A percentile compares a stretch with the other conserved stretches of the same genome.
Evolutionary conservation across 169 alveolate genomes (phyloP).

Genomic region (Cryptosporidium baileyi): DNA sequence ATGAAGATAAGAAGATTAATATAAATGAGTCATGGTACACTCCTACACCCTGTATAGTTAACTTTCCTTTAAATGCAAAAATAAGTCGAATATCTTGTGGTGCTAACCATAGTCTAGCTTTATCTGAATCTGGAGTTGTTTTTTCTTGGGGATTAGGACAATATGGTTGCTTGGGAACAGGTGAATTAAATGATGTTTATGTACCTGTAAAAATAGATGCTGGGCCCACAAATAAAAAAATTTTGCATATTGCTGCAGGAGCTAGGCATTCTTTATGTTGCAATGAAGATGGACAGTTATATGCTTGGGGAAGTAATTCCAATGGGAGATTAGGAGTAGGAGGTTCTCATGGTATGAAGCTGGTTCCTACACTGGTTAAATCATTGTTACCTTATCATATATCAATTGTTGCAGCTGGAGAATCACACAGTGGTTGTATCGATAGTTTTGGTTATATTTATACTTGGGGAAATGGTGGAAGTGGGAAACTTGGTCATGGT

Average conservation of each 20-base stretch:
- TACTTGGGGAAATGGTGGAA: constrained; percentile 87
- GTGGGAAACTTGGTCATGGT: constrained; percentile 83
- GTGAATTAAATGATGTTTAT: constrained; percentile 17
- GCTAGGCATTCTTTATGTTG: constrained; percentile 50
- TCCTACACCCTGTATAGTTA: constrained; percentile 27
- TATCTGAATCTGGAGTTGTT: constrained; percentile 4
- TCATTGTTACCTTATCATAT: constrained; percentile 29
- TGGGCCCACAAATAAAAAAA: neutral
- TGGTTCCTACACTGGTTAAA: neutral
- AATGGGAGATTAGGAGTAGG: constrained; percentile 46
- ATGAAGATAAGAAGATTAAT: neutral
- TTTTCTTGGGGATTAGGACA: constrained; percentile 55
- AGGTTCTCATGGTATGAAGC: constrained; percentile 30
- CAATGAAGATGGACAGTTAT: constrained; percentile 18
- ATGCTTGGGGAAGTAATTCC: constrained; percentile 55
- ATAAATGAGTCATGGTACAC: constrained; percentile 39
- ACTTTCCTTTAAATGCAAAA: constrained; percentile 30
- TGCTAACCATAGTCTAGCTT: constrained; percentile 35
- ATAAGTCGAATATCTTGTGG: constrained; percentile 57
- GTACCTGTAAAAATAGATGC: constrained; percentile 26
- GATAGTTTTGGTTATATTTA: constrained; percentile 82
- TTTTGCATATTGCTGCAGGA: constrained; percentile 51
- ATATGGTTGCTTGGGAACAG: constrained; percentile 52
- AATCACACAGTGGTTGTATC: constrained; percentile 85
- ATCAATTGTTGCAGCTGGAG: constrained; percentile 81